A percentile compares a stretch with the other conserved stretches of the same genome.
Conservation (phyloP, 805 yeast genomes). For the Cyberlindnera amylophila region DNA sequence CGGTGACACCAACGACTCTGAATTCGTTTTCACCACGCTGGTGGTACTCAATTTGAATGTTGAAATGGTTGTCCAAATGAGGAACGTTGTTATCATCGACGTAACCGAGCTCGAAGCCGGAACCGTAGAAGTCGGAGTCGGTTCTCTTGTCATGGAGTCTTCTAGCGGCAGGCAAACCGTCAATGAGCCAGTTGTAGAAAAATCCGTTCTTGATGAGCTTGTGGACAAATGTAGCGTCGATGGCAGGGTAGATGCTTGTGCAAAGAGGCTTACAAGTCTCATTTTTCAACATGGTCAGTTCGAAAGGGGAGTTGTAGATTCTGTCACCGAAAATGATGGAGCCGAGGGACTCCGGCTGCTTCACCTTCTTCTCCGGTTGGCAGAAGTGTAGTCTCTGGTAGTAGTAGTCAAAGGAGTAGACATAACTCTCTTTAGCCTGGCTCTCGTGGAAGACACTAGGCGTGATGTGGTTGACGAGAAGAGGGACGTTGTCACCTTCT, state of each 20-base stretch:
- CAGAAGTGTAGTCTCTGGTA: constrained; percentile 83
- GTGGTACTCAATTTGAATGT: constrained; percentile 79
- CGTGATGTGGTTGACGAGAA: constrained; percentile 86
- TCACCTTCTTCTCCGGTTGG: constrained; percentile 47
- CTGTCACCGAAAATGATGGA: constrained; percentile 94
- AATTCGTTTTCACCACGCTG: constrained; percentile 58
- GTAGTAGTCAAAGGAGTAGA: constrained; percentile 80
- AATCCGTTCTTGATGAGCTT: constrained; percentile 79
- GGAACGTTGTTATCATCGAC: constrained; percentile 55
- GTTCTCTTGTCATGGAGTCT: constrained; percentile 54
- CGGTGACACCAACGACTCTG: constrained; percentile 90
- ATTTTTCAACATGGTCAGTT: constrained; percentile 71
- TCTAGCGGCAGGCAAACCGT: constrained; percentile 91
- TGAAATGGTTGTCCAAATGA: constrained; percentile 77
- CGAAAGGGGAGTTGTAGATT: constrained; percentile 88
- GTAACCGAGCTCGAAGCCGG: constrained; percentile 78
- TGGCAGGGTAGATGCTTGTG: constrained; percentile 48
- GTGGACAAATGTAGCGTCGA: constrained; percentile 73
- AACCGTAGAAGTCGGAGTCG: constrained; percentile 59
- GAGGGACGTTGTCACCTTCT: constrained; percentile 66
- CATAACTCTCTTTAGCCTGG: constrained; percentile 44
- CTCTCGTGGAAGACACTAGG: constrained; percentile 54
- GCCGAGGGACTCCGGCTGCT: constrained; percentile 87
- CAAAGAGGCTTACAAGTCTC: constrained; percentile 70
- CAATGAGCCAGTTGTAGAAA: constrained; percentile 87